phyloP scores from a whole-genome alignment of 345 rosid species.

The Salix suchowensis region DNA sequence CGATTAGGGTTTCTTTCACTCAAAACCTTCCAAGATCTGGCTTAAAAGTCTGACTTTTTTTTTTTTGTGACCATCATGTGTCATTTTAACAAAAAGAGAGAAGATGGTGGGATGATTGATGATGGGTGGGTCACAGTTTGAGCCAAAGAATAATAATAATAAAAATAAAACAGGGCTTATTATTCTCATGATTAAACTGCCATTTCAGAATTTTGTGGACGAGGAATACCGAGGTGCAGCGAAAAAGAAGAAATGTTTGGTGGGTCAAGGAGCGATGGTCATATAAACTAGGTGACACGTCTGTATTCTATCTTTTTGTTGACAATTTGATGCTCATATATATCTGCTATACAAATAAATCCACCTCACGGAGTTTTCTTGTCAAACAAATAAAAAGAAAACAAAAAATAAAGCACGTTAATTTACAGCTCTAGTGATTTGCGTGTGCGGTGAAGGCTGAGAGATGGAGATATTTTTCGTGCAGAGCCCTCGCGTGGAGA shows the following conservation, averaged over 20 bases:
- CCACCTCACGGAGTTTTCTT: not conserved
- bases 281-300: not conserved
- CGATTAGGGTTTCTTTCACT: conserved; percentile 54
- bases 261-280: conserved; percentile 19
- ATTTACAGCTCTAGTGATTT: not conserved
- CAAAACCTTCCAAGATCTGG: conserved; percentile 21
- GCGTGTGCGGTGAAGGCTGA: not conserved
- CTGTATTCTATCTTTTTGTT: not conserved
- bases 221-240: conserved; percentile 17
- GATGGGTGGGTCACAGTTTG: conserved; percentile 15
- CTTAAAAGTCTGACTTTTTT: not conserved
- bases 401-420: too few species aligned
- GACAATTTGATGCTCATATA: not conserved
- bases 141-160: not conserved
- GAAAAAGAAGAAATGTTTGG: conserved; percentile 10
- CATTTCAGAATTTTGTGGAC: conserved; percentile 25
- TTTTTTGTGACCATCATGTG: not conserved
- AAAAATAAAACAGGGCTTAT: conserved; percentile 4
- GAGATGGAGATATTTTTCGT: not conserved
- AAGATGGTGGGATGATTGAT: not conserved
- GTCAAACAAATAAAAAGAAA: not conserved
- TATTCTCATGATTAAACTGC: conserved; percentile 5
- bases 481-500: conserved; percentile 6
- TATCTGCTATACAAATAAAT: not conserved
- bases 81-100: not conserved